Evolutionary conservation across 2,329 filamentous ascomycete species (phyloP).

Genomic region (Lachnellula cervina): DNA sequence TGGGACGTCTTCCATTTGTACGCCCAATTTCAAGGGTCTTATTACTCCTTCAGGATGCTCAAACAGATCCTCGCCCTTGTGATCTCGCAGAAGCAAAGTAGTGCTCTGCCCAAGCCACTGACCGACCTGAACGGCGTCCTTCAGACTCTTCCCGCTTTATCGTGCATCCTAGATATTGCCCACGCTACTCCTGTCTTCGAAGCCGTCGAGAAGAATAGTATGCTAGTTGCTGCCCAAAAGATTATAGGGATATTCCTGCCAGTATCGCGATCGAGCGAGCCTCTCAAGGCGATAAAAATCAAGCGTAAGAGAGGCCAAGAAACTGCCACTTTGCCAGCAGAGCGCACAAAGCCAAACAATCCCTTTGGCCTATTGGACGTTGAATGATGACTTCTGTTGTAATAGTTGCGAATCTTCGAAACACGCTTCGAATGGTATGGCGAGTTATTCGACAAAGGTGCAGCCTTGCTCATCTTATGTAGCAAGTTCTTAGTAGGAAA

Average conservation of each 20-base stretch:
- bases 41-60: constrained; percentile 32
- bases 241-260: constrained; percentile 8
- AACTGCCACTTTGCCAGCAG: background rate
- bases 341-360: constrained; percentile 15
- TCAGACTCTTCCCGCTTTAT: constrained; percentile 21
- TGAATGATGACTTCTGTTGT: constrained; percentile 7
- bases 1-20: constrained; percentile 32
- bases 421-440: too few relatives aligned
- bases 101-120: constrained; percentile 7
- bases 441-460: too few relatives aligned
- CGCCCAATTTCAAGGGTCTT: constrained; percentile 30
- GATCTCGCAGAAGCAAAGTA: background rate
- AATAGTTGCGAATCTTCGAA: too few relatives aligned
- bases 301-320: constrained; percentile 18
- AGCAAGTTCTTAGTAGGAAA: too few relatives aligned
- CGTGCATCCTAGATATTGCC: constrained; percentile 11
- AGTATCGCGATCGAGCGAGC: background rate
- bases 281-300: constrained; percentile 13
- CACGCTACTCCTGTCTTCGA: constrained; percentile 9
- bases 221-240: constrained; percentile 10
- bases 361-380: constrained; percentile 20
- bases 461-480: too few relatives aligned
- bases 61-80: constrained; percentile 27
- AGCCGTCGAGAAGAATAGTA: constrained; percentile 1
- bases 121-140: constrained; percentile 13